Evolutionary conservation across 345 rosid genomes (phyloP).

Genomic region (Gossypium stocksii): DNA sequence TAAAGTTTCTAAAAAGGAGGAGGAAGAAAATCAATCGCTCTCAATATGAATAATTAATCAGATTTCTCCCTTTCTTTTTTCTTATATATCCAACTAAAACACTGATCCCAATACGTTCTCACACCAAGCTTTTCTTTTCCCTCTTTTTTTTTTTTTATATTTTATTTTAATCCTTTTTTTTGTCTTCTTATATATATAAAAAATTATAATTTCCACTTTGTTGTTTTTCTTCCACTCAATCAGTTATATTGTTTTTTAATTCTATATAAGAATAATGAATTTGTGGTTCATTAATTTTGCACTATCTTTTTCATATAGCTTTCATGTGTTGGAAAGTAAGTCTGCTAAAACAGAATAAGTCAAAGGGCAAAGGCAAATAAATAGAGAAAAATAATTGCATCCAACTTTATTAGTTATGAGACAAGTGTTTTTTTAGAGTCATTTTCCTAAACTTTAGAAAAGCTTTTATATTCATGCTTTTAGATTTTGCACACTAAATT

Average conservation of each 20-base stretch:
- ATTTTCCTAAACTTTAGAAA: constrained; percentile 8
- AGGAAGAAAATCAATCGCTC: constrained; percentile 36
- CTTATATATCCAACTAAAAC: constrained; percentile 20
- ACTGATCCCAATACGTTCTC: constrained; percentile 50
- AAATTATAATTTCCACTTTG: constrained; percentile 24
- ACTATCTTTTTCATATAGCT: neutral
- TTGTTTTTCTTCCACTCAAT: constrained; percentile 32
- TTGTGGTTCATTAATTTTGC: constrained; percentile 22
- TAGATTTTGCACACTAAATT: neutral
- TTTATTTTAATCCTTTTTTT: constrained; percentile 12
- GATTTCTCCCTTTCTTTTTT: constrained; percentile 2
- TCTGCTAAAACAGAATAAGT: constrained; percentile 3
- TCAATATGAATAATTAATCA: constrained; percentile 27
- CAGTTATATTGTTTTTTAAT: constrained; percentile 9
- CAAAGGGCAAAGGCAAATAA: neutral
- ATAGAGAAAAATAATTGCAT: neutral
- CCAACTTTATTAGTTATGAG: neutral
- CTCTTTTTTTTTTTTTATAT: neutral
- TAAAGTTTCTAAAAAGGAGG: constrained; percentile 25
- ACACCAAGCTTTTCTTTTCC: constrained; percentile 27
- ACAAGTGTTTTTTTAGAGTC: constrained; percentile 8
- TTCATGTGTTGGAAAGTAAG: constrained; percentile 13
- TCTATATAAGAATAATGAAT: neutral
- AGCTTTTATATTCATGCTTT: neutral
- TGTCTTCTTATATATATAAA: constrained; percentile 27